Conservation (phyloP, 257 asterid species). For the Datura wrightii region DNA sequence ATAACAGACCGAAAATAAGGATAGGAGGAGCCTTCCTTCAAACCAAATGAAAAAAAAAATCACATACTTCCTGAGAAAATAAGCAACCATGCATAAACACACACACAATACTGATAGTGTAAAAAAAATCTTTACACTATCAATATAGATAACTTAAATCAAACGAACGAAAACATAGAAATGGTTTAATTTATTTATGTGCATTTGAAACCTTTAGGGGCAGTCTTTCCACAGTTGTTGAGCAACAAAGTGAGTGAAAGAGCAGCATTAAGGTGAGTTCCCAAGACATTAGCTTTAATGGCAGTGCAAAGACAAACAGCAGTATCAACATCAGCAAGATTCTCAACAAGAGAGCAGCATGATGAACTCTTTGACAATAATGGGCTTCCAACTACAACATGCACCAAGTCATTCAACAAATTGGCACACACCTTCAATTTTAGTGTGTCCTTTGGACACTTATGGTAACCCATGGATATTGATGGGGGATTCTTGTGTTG, state of each 20-base stretch:
- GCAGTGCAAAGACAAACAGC: slow-evolving; percentile 49
- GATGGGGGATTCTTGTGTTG: slow-evolving; percentile 29
- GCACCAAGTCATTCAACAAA: slow-evolving; percentile 29
- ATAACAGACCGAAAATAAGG: neutral
- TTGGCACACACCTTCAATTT: slow-evolving; percentile 36
- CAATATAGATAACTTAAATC: neutral
- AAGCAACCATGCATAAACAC: slow-evolving; percentile 2
- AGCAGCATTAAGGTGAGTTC: slow-evolving; percentile 28
- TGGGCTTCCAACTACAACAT: slow-evolving; percentile 33
- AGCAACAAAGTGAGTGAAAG: slow-evolving; percentile 35
- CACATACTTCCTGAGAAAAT: neutral
- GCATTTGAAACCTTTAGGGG: slow-evolving; percentile 31
- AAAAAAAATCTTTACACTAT: neutral
- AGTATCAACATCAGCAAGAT: slow-evolving; percentile 39
- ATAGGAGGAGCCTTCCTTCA: neutral
- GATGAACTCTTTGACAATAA: slow-evolving; percentile 30
- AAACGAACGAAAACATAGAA: neutral
- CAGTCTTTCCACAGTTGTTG: slow-evolving; percentile 35
- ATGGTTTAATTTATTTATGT: neutral
- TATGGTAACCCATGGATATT: neutral
- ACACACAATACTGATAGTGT: neutral
- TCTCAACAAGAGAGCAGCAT: slow-evolving; percentile 35
- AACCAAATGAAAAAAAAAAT: neutral
- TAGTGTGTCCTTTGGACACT: slow-evolving; percentile 36
- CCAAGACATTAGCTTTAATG: slow-evolving; percentile 36